These are phyloP conservation scores for Prunus yedoensis DNA, from an alignment of 331 rosid species.

Conservation along the genomic window DNA sequence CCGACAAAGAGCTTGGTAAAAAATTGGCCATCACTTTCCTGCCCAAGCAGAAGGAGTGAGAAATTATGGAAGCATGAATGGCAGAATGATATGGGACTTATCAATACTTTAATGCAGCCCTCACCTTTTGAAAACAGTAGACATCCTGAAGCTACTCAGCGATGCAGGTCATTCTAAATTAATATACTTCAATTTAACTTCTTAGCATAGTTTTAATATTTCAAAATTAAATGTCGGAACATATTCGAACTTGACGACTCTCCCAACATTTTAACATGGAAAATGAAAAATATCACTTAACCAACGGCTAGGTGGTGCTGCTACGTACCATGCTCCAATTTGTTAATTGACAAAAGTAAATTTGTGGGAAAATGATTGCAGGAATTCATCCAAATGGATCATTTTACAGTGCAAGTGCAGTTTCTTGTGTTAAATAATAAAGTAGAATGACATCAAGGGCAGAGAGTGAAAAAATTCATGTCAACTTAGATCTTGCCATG, in stretches of 20 bases:
- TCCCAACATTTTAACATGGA: neutral
- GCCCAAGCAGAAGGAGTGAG: neutral
- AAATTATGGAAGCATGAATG: slow-evolving; percentile 2
- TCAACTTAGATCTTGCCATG: too few relatives aligned
- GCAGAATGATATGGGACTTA: neutral
- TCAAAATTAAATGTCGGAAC: neutral
- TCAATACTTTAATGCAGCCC: neutral
- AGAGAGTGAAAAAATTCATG: too few relatives aligned
- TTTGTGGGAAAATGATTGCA: too few relatives aligned
- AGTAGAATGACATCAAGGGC: too few relatives aligned
- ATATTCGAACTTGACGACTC: neutral
- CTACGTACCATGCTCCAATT: neutral
- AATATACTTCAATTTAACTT: neutral
- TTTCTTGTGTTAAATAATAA: neutral
- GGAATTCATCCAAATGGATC: neutral
- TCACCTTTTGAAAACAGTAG: neutral
- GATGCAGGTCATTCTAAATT: neutral
- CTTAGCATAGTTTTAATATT: neutral
- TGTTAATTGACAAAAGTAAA: too few relatives aligned
- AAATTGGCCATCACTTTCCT: slow-evolving; percentile 3
- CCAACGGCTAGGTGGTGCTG: neutral
- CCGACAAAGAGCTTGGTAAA: neutral
- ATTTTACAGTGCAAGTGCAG: neutral
- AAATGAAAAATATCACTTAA: too few relatives aligned
- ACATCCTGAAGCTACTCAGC: neutral